A percentile compares a stretch with the other conserved stretches of the same genome.
phyloP scores from a whole-genome alignment of 2,329 filamentous ascomycete species.

The Macroventuria anomochaeta region DNA sequence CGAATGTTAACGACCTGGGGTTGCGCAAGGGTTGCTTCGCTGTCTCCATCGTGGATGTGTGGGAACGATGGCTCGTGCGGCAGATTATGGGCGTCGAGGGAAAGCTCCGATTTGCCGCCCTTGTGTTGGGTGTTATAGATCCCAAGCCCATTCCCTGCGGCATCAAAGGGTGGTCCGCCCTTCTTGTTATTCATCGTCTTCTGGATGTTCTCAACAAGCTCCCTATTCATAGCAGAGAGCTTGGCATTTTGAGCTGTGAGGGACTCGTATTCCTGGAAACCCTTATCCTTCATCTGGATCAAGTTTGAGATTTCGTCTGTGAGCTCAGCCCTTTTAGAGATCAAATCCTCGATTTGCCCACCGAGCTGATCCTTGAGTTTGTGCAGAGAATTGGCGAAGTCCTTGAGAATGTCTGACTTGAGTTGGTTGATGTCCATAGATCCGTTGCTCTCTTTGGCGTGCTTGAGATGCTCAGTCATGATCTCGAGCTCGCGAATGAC shows the following conservation, averaged over 20 bases:
- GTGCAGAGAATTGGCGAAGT: constrained; percentile 67
- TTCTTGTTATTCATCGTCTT: constrained; percentile 79
- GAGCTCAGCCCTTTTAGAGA: constrained; percentile 83
- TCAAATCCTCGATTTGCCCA: constrained; percentile 81
- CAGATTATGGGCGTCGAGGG: constrained; percentile 51
- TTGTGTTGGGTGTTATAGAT: constrained; percentile 59
- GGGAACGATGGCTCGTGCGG: constrained; percentile 49
- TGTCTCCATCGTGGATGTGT: constrained; percentile 66
- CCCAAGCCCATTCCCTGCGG: constrained; percentile 64
- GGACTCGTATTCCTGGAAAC: constrained; percentile 93
- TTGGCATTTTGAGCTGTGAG: constrained; percentile 93
- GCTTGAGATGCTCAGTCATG: constrained; percentile 85
- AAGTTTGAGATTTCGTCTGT: constrained; percentile 85
- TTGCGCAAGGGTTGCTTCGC: constrained; percentile 67
- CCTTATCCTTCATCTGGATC: constrained; percentile 86
- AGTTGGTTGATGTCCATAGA: constrained; percentile 78
- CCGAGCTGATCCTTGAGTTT: constrained; percentile 81
- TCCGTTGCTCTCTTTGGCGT: constrained; percentile 79
- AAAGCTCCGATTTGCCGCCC: constrained; percentile 48
- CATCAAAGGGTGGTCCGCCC: constrained; percentile 56
- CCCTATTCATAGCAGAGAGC: constrained; percentile 92
- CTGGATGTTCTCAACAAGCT: constrained; percentile 92
- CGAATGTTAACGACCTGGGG: constrained; percentile 96
- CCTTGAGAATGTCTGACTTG: constrained; percentile 66
- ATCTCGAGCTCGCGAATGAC: constrained; percentile 92